These are phyloP conservation scores for Penicillium palitans DNA, from an alignment of 2,329 filamentous ascomycete species.

Conservation along the genomic window DNA sequence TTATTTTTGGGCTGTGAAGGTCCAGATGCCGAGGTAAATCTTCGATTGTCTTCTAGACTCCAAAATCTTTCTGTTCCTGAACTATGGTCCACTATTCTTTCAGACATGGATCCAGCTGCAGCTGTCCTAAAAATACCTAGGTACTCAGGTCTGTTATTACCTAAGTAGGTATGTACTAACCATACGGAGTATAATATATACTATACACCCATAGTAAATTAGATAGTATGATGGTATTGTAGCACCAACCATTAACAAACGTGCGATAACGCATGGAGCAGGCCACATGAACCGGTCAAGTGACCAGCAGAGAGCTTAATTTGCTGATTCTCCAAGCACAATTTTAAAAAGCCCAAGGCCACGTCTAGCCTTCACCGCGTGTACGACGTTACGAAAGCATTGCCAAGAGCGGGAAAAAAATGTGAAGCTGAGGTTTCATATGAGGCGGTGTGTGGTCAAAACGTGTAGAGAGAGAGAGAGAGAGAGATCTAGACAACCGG, in stretches of 20 bases:
- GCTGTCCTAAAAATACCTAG: constrained; percentile 5
- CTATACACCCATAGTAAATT: not conserved
- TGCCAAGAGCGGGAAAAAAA: constrained; percentile 1
- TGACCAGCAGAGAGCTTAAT: constrained; percentile 14
- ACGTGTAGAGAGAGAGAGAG: not conserved
- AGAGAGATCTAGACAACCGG: not conserved
- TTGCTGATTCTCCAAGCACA: not conserved
- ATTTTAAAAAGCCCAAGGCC: not conserved
- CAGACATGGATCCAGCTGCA: constrained; percentile 7
- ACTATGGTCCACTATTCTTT: constrained; percentile 7
- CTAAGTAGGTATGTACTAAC: no score
- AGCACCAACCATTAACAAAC: not conserved
- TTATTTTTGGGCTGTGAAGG: not conserved
- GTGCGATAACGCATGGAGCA: not conserved
- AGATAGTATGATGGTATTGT: not conserved
- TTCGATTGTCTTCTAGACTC: constrained; percentile 18
- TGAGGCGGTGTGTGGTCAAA: constrained; percentile 5
- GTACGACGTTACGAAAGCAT: constrained; percentile 20
- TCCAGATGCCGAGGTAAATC: constrained; percentile 12
- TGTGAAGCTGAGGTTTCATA: not conserved
- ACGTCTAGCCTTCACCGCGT: constrained; percentile 7
- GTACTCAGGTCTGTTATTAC: not conserved
- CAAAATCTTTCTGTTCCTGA: constrained; percentile 1
- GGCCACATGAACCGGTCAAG: constrained; percentile 19
- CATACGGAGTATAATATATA: no score